phyloP scores from a whole-genome alignment of 2,329 filamentous ascomycete genomes.

The Monosporascus sp. region DNA sequence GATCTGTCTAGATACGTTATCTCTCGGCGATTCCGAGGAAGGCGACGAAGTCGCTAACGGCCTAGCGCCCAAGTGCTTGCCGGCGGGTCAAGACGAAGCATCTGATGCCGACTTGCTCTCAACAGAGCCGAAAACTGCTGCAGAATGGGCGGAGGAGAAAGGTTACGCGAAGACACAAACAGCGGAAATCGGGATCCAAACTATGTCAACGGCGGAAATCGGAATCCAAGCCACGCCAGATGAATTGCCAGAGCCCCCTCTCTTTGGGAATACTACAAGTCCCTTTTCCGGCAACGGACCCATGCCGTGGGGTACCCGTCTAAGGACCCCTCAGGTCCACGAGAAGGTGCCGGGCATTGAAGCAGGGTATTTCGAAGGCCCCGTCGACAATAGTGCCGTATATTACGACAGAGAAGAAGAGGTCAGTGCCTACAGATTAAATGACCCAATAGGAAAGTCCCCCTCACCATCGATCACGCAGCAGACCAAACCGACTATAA shows the following conservation, averaged over 20 bases:
- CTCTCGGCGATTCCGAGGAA: constrained; percentile 32
- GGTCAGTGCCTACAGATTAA: neutral
- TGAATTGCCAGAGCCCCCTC: neutral
- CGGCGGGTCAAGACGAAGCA: neutral
- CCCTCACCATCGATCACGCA: constrained; percentile 8
- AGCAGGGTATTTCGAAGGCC: neutral
- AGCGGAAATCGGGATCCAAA: neutral
- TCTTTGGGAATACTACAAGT: neutral
- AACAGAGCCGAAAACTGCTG: neutral
- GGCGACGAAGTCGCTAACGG: constrained; percentile 8
- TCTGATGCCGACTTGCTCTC: neutral
- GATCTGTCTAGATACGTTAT: constrained; percentile 47
- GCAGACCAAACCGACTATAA: constrained; percentile 3
- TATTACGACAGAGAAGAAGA: neutral
- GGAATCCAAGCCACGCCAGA: neutral
- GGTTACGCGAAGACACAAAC: neutral
- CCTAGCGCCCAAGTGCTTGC: neutral
- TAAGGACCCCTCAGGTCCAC: neutral
- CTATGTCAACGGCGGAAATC: neutral
- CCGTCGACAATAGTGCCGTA: neutral
- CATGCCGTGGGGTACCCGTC: neutral
- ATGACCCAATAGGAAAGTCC: neutral
- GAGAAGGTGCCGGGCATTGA: neutral
- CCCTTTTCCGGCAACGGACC: neutral
- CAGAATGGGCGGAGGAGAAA: neutral